Conservation (phyloP, 768 basidiomycete species). For the Amanita phalloides region DNA sequence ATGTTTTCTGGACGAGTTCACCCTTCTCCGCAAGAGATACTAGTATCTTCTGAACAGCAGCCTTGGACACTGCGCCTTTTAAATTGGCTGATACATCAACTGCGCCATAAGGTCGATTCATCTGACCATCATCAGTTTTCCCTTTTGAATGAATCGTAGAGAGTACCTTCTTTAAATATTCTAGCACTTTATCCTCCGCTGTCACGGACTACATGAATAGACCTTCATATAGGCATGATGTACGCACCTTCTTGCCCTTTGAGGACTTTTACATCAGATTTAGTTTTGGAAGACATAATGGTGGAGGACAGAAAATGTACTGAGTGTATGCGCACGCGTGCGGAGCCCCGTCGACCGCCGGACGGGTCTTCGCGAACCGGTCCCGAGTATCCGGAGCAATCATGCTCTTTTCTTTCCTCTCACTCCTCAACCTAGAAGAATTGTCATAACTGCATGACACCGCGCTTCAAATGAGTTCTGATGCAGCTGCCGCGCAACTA, state of each 20-base stretch:
- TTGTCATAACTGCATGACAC: slow-evolving; percentile 21
- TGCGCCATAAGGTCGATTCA: slow-evolving; percentile 91
- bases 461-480: slow-evolving; percentile 45
- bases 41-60: slow-evolving; percentile 78
- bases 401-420: background rate
- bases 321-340: background rate
- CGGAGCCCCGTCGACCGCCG: background rate
- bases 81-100: slow-evolving; percentile 89
- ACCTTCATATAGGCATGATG: background rate
- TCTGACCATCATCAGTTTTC: slow-evolving; percentile 30
- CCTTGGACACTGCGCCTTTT: slow-evolving; percentile 81
- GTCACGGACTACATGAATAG: background rate
- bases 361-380: slow-evolving; percentile 3
- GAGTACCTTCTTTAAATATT: slow-evolving; percentile 65
- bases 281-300: slow-evolving; percentile 40
- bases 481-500: slow-evolving; percentile 37
- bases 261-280: slow-evolving; percentile 47
- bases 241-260: slow-evolving; percentile 65
- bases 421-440: background rate
- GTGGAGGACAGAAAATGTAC: background rate
- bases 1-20: slow-evolving; percentile 70
- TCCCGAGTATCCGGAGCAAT: background rate
- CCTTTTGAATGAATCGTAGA: background rate
- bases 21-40: slow-evolving; percentile 77
- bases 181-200: slow-evolving; percentile 71